Evolutionary conservation across 768 basidiomycete genomes (phyloP).

Genomic region (Tulasnella sp.): DNA sequence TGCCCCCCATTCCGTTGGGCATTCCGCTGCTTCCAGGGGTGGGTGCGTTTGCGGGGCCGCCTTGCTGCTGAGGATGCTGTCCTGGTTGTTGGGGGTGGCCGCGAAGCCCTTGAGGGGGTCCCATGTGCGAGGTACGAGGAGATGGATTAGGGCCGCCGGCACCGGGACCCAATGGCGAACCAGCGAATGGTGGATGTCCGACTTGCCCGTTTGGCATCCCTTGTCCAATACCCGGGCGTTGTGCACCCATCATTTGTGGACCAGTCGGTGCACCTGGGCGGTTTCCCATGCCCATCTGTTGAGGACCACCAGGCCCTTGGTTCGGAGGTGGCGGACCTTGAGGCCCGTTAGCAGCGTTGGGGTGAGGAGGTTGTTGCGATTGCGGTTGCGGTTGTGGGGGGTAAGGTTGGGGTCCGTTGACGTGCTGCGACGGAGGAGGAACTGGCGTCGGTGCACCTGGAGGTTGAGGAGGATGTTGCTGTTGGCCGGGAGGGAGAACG

Average conservation of each 20-base stretch:
- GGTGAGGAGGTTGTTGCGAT: slow-evolving; percentile 31
- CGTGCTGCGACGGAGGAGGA: slow-evolving; percentile 20
- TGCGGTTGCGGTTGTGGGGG: slow-evolving; percentile 28
- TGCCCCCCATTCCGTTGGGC: background rate
- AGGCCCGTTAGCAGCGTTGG: background rate
- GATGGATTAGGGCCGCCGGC: slow-evolving; percentile 1
- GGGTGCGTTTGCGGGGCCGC: slow-evolving; percentile 8
- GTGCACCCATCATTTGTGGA: background rate
- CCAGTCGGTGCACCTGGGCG: background rate
- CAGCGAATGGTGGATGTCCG: slow-evolving; percentile 7
- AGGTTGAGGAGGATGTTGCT: slow-evolving; percentile 25
- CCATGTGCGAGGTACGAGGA: slow-evolving; percentile 9
- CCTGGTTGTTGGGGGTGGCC: background rate
- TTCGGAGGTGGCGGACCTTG: slow-evolving; percentile 1
- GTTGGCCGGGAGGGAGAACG: slow-evolving; percentile 4
- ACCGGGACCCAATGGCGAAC: background rate
- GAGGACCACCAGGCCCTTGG: slow-evolving; percentile 4
- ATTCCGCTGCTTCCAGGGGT: background rate
- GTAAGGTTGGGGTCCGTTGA: slow-evolving; percentile 27
- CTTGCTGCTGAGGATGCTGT: background rate
- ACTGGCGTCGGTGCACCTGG: slow-evolving; percentile 19
- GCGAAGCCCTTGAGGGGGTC: background rate
- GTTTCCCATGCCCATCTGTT: slow-evolving; percentile 8
- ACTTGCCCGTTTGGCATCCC: background rate
- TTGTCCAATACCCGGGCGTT: background rate